Percentiles rank a stretch among this genome's conserved stretches.
phyloP scores from a whole-genome alignment of 2,329 filamentous ascomycete species.

The Aspergillus alliaceus region DNA sequence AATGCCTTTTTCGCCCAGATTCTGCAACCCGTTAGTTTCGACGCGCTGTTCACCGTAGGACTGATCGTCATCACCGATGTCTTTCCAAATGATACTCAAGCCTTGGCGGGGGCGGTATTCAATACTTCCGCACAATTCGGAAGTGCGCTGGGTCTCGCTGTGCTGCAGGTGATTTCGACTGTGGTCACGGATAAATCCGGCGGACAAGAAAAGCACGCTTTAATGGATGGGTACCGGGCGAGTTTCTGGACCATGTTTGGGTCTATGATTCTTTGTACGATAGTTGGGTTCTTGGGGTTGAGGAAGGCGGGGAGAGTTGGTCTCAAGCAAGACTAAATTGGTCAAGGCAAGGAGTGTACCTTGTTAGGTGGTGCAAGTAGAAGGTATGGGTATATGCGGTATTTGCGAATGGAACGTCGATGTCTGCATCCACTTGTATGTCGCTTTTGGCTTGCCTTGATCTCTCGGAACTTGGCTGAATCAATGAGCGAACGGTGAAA shows the following conservation, averaged over 20 bases:
- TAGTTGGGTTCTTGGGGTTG: slow-evolving; percentile 45
- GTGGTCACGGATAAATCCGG: slow-evolving; percentile 42
- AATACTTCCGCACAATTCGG: slow-evolving; percentile 60
- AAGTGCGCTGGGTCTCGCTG: slow-evolving; percentile 52
- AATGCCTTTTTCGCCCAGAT: slow-evolving; percentile 43
- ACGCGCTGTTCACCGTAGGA: slow-evolving; percentile 19
- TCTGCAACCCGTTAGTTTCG: slow-evolving; percentile 22
- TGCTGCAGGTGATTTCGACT: slow-evolving; percentile 49
- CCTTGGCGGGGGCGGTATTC: slow-evolving; percentile 62
- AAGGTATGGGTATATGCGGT: too few relatives aligned
- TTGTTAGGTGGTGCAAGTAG: too few relatives aligned
- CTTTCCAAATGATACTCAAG: slow-evolving; percentile 47
- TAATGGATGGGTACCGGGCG: slow-evolving; percentile 55
- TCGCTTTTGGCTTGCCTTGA: too few relatives aligned
- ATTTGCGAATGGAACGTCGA: too few relatives aligned
- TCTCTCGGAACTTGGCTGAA: too few relatives aligned
- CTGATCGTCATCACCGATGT: slow-evolving; percentile 17
- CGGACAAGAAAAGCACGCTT: slow-evolving; percentile 27
- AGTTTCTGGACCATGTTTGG: slow-evolving; percentile 57
- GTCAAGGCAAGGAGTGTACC: too few relatives aligned
- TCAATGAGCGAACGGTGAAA: too few relatives aligned
- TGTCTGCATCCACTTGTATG: too few relatives aligned
- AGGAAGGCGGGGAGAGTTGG: slow-evolving; percentile 52
- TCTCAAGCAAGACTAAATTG: slow-evolving; percentile 40
- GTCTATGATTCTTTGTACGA: slow-evolving; percentile 40